Base-by-base conservation (phyloP, 345 rosid species). In the Bruguiera sexangula region DNA sequence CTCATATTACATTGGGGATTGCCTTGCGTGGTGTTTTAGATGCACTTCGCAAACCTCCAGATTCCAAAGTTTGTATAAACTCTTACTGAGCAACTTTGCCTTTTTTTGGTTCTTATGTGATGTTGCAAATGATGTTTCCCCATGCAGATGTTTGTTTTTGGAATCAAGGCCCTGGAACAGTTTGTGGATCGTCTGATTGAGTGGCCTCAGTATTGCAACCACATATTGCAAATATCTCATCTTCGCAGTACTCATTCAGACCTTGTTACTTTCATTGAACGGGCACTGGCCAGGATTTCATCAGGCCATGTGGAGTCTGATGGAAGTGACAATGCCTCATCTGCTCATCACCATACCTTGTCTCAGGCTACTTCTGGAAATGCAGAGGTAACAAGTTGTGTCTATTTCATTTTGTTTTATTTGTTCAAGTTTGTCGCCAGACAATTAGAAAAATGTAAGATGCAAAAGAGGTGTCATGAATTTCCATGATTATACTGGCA, bases 161-260 rank as follows among this genome's bases (percentile, higher is more conserved):
- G 99, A 51, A 92, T 92, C 63, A 89, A 86, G 79, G 97, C 99
- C 24, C 78, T 95, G 85, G 97, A 95, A 82, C 96, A 95, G 84
- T 95, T 95, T 63, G 88, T 92, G 79, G 97, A 90, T 75, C 96
- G 99, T 61, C 80, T 95, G 60, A 85, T 92, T 70, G 99, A 95
- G 82, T 88, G 93, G 96, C 99, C 99, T 2, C 99, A 95, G 60
- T 95, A 95, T 82, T 95, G 99, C 85, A 90, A 92, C 78, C 99
- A 92, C 76, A 92, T 95, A 67, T 84, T 95, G 69, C 99, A 95
- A 82, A 95, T 95, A 81, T 95, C 99, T 75, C 96, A 95, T 81
- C 79, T 95, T 69, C 96, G 97, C 55, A 77, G 78, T 54, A 85
- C 92, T 71, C 97, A 90, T 78, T 66, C 91, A 5, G 97, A 95